Conservation (phyloP, 2,329 filamentous ascomycete species). For the Stagonosporopsis rhizophila region DNA sequence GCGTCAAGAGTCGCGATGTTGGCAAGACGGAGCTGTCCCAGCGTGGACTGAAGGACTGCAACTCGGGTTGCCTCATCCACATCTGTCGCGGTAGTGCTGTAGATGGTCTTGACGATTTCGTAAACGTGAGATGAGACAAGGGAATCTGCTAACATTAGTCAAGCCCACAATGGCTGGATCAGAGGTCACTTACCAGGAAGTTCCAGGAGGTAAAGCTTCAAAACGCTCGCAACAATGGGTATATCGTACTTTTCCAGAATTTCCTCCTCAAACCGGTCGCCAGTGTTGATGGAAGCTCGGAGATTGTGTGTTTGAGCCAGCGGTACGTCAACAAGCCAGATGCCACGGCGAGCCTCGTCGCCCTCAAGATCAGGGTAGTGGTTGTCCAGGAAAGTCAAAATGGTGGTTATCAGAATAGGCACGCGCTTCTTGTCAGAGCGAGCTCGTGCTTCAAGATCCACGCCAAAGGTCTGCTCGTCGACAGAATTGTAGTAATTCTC, state of each 20-base stretch:
- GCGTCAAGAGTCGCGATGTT: constrained; percentile 99
- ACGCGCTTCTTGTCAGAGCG: constrained; percentile 95
- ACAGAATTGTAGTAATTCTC: constrained; percentile 99
- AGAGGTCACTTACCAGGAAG: constrained; percentile 73
- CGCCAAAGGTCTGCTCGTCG: constrained; percentile 96
- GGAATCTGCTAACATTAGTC: constrained; percentile 70
- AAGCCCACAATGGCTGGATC: constrained; percentile 2
- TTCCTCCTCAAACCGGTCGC: constrained; percentile 78
- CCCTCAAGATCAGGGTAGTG: constrained; percentile 98
- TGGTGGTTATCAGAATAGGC: constrained; percentile 87
- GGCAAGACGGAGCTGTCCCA: constrained; percentile 90
- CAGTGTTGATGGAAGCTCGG: constrained; percentile 83
- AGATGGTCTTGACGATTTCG: constrained; percentile 98
- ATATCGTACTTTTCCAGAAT: constrained; percentile 88
- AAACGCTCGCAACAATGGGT: constrained; percentile 86
- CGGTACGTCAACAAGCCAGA: constrained; percentile 94
- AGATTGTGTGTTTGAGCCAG: constrained; percentile 84
- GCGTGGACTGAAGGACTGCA: constrained; percentile 91
- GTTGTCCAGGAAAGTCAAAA: constrained; percentile 93
- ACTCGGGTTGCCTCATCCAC: constrained; percentile 76
- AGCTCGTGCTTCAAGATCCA: constrained; percentile 94
- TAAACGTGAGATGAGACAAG: constrained; percentile 97
- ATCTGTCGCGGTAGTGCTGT: constrained; percentile 78
- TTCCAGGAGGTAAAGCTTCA: constrained; percentile 95
- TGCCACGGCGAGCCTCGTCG: constrained; percentile 87